These are phyloP conservation scores for Bretschneidera sinensis DNA, from an alignment of 345 rosid species.

Conservation along the genomic window DNA sequence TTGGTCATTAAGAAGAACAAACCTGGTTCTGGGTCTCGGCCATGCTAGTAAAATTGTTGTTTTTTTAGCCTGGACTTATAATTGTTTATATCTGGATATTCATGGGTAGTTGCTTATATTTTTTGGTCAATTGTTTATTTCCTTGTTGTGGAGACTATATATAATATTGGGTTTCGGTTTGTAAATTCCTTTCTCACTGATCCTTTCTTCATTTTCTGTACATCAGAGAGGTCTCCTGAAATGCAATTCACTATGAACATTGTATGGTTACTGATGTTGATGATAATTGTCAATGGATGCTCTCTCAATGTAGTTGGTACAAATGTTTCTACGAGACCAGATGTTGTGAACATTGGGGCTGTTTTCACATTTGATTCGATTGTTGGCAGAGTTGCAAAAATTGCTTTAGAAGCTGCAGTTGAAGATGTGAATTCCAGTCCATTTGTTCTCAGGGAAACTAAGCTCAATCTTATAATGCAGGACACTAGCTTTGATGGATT, in stretches of 20 bases:
- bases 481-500: slow-evolving; percentile 65
- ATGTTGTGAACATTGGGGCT: slow-evolving; percentile 59
- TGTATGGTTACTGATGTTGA: slow-evolving; percentile 31
- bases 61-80: no score
- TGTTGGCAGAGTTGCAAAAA: slow-evolving; percentile 59
- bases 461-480: slow-evolving; percentile 42
- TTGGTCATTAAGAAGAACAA: no score
- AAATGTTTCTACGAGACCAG: slow-evolving; percentile 34
- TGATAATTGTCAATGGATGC: slow-evolving; percentile 21
- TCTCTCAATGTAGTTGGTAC: slow-evolving; percentile 18
- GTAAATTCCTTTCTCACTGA: no score
- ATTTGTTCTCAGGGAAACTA: slow-evolving; percentile 47
- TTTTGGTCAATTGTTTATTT: no score
- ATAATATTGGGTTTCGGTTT: no score
- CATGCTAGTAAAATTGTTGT: no score
- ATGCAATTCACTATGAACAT: slow-evolving; percentile 16
- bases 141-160: no score
- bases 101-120: no score
- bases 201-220: no score
- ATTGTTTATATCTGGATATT: no score
- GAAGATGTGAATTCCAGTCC: slow-evolving; percentile 73
- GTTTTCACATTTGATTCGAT: slow-evolving; percentile 43
- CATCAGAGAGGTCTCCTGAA: no score
- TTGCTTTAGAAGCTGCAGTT: slow-evolving; percentile 68
- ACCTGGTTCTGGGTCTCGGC: no score